Percentiles rank a stretch among this genome's conserved stretches.
Conservation (phyloP, 257 asterid species). For the Cordia subcordata region DNA sequence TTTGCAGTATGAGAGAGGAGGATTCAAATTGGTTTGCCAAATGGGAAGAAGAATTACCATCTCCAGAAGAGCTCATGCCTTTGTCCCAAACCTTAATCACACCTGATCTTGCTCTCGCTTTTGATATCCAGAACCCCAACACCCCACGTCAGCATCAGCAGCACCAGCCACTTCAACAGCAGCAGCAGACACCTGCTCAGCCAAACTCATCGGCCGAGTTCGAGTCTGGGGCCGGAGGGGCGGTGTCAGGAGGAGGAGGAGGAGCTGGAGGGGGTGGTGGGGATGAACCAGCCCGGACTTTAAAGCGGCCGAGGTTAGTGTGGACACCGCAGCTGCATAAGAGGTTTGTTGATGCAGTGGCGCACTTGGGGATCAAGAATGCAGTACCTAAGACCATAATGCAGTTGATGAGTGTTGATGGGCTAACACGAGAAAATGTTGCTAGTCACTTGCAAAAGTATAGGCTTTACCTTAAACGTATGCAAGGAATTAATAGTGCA, state of each 20-base stretch:
- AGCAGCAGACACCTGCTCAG: constrained; percentile 4
- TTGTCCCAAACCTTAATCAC: constrained; percentile 22
- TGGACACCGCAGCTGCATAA: constrained; percentile 88
- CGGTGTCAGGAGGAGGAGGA: constrained; percentile 33
- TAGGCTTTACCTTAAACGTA: constrained; percentile 62
- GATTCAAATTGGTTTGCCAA: constrained; percentile 39
- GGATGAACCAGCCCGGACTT: constrained; percentile 32
- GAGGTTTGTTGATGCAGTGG: constrained; percentile 77
- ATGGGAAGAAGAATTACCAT: constrained; percentile 21
- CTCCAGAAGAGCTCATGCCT: constrained; percentile 25
- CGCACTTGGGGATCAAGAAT: constrained; percentile 67
- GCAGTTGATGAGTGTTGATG: constrained; percentile 83
- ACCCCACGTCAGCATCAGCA: not conserved
- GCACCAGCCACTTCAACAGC: constrained; percentile 8
- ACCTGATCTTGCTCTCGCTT: constrained; percentile 28
- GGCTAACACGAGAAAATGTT: constrained; percentile 70
- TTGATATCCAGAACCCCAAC: constrained; percentile 19
- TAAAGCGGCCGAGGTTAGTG: constrained; percentile 68
- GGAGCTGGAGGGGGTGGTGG: constrained; percentile 28
- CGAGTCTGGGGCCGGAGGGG: constrained; percentile 10
- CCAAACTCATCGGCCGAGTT: not conserved
- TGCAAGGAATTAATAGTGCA: constrained; percentile 54
- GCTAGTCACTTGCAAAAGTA: constrained; percentile 78
- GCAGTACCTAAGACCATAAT: constrained; percentile 80
- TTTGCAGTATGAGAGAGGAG: constrained; percentile 31